Percentiles rank a stretch among this genome's conserved stretches.
phyloP scores from a whole-genome alignment of 192 early-diverging fungal genomes.

The Umbelopsis sp. region DNA sequence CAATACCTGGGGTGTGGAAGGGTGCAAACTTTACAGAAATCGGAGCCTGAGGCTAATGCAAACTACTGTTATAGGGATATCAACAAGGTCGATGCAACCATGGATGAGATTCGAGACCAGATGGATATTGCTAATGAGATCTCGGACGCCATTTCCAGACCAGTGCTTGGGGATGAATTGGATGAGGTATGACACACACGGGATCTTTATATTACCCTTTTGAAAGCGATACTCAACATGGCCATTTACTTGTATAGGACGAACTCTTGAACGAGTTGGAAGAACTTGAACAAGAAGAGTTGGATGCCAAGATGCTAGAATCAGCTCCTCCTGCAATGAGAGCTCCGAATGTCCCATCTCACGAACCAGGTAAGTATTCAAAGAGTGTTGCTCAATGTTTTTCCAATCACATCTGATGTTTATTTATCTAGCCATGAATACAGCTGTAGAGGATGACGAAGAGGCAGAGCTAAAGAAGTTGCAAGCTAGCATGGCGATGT shows the following conservation, averaged over 20 bases:
- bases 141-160: slow-evolving; percentile 89
- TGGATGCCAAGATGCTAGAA: slow-evolving; percentile 83
- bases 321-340: slow-evolving; percentile 66
- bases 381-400: neutral
- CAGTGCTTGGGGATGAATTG: slow-evolving; percentile 86
- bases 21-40: neutral
- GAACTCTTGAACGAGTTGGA: slow-evolving; percentile 91
- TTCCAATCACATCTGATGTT: neutral
- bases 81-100: slow-evolving; percentile 92
- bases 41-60: neutral
- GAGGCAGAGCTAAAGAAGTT: slow-evolving; percentile 83
- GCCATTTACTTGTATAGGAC: slow-evolving; percentile 36
- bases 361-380: slow-evolving; percentile 62
- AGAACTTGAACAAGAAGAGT: slow-evolving; percentile 89
- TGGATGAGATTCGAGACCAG: slow-evolving; percentile 98
- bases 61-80: slow-evolving; percentile 63
- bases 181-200: slow-evolving; percentile 69
- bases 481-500: slow-evolving; percentile 78
- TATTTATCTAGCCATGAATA: slow-evolving; percentile 40
- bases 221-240: neutral
- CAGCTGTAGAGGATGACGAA: slow-evolving; percentile 65
- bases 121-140: slow-evolving; percentile 97
- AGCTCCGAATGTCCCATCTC: slow-evolving; percentile 63
- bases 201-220: neutral
- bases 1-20: neutral